Base-by-base conservation (phyloP, 768 basidiomycete genomes). In the Tylopilus balloui region DNA sequence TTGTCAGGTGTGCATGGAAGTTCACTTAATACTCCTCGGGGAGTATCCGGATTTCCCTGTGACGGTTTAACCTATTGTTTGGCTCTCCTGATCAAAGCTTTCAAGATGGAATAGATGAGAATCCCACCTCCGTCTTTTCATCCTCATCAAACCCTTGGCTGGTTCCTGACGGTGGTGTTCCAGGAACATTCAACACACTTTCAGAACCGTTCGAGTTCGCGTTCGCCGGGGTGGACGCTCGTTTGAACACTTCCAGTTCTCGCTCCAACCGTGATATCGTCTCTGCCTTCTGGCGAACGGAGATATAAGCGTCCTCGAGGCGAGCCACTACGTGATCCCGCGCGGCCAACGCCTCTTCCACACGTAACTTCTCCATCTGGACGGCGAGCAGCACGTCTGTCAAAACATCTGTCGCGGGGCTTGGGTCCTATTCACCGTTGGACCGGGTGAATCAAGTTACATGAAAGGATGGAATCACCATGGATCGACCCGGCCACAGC, bases 321-420 rank as follows among this genome's bases (percentile, higher is more conserved):
- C 78, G 78, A 35, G 76, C 66, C 2, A 84, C 76, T 14, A 75
- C 78, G 25, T 73, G 75, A 58, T 88, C 86, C 34, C 86, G 79
- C 25, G 85, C 86, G 23, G 67, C 69, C 45, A 83, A 62, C 2
- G 81, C 83, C 57, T 87, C 84, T 19, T 63, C 64, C 1, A 81
- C 76, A 41, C 76, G 75, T 42, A 75, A 48, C 34, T 71, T 73
- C 53, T 84, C 81, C 28, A 75, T 65, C 52, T 80, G 75, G 17
- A 81, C 67, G 49, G 80, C 77, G 23, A 84, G 65, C 11, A 79
- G 74, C 61, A 79, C 71, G 52, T 81, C 79, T 3, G 73, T 77
- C 28, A 51, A 6, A 9, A 17, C 29, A 8, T 52, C 42, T 6
- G 46, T 13, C 11, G 41, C 21, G 14, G 43, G n/a, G 39, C n/a